phyloP scores from a whole-genome alignment of 345 rosid species.

The Arabis alpina region DNA sequence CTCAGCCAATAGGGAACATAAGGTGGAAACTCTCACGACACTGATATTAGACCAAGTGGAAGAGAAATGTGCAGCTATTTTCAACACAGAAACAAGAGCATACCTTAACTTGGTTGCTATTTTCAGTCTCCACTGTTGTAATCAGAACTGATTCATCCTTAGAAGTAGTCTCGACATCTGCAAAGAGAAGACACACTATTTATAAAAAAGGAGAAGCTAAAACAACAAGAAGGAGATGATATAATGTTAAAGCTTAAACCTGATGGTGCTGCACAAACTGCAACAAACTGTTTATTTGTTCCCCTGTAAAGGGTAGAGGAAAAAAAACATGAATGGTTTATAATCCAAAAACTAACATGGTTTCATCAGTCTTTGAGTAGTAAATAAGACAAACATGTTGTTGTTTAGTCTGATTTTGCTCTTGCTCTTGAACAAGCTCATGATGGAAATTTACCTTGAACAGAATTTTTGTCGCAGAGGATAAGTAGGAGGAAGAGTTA shows the following conservation, averaged over 20 bases:
- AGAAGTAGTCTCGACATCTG: conserved; percentile 56
- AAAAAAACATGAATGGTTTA: conserved; percentile 13
- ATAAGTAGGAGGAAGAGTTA: conserved; percentile 36
- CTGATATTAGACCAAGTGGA: too few species aligned
- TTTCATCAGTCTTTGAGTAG: background rate
- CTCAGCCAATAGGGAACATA: too few species aligned
- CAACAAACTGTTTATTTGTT: conserved; percentile 28
- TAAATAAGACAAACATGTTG: background rate
- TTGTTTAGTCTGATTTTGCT: background rate
- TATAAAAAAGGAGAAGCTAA: background rate
- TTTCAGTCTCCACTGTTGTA: conserved; percentile 26
- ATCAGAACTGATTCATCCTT: conserved; percentile 56
- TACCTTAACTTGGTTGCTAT: conserved; percentile 35
- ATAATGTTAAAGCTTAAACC: conserved; percentile 43
- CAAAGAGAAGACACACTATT: conserved; percentile 6
- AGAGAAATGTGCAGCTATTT: too few species aligned
- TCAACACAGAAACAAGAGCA: too few species aligned
- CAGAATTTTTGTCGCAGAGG: background rate
- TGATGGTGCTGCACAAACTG: conserved; percentile 53
- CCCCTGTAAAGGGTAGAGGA: conserved; percentile 44
- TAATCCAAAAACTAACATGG: background rate
- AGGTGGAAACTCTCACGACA: too few species aligned
- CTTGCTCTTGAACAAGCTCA: background rate
- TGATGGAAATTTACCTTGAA: conserved; percentile 24
- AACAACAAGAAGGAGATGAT: conserved; percentile 4